A percentile compares a stretch with the other conserved stretches of the same genome.
These are phyloP conservation scores for Lodderomyces parapsilosis DNA, from an alignment of 1,139 yeast genomes.

Conservation along the genomic window DNA sequence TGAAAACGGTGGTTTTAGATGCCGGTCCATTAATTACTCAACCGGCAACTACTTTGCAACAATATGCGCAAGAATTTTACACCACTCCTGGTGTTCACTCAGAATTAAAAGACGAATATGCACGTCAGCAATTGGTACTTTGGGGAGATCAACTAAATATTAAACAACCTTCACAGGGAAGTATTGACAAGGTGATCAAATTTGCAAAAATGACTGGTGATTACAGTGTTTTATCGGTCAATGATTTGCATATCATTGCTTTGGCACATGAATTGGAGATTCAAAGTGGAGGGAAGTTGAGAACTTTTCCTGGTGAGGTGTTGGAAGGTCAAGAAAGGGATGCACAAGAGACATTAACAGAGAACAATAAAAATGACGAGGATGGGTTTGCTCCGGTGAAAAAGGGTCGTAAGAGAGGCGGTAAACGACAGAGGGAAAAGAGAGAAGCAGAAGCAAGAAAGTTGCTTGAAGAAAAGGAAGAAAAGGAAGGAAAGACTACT, in stretches of 20 bases:
- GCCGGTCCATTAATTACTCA: constrained; percentile 94
- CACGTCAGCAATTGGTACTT: constrained; percentile 69
- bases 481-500: constrained; percentile 16
- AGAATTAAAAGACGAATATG: constrained; percentile 85
- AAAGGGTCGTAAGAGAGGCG: constrained; percentile 61
- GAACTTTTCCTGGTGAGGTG: constrained; percentile 70
- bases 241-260: constrained; percentile 92
- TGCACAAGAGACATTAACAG: constrained; percentile 6
- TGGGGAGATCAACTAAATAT: constrained; percentile 71
- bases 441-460: constrained; percentile 39
- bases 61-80: constrained; percentile 64
- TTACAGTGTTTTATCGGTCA: constrained; percentile 77
- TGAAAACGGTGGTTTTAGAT: constrained; percentile 71
- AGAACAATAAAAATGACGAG: constrained; percentile 9
- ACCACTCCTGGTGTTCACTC: constrained; percentile 90
- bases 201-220: constrained; percentile 93
- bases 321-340: constrained; percentile 14
- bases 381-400: constrained; percentile 22
- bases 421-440: constrained; percentile 60
- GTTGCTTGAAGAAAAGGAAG: constrained; percentile 53
- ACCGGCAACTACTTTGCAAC: constrained; percentile 71
- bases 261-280: constrained; percentile 83
- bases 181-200: constrained; percentile 61
- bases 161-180: constrained; percentile 73
- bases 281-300: constrained; percentile 66